phyloP scores from a whole-genome alignment of 2,329 filamentous ascomycete species.

The Paecilomyces sp. region DNA sequence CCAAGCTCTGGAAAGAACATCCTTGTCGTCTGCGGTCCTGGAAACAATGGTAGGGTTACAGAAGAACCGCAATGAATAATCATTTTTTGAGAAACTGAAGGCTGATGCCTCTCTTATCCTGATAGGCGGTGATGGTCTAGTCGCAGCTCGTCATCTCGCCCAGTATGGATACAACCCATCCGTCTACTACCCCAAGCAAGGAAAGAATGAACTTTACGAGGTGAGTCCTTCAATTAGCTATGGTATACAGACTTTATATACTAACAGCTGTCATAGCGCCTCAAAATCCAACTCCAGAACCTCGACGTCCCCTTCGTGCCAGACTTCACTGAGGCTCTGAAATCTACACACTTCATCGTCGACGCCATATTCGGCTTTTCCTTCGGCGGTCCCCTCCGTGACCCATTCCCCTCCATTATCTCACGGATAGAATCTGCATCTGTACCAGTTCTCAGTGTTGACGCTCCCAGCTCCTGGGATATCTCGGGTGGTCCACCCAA shows the following conservation, averaged over 20 bases:
- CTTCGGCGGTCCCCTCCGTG: slow-evolving; percentile 85
- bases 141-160: slow-evolving; percentile 83
- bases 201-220: slow-evolving; percentile 84
- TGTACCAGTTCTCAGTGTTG: slow-evolving; percentile 77
- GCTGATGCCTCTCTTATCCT: not conserved
- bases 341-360: slow-evolving; percentile 69
- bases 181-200: slow-evolving; percentile 88
- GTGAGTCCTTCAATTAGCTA: slow-evolving; percentile 35
- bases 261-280: slow-evolving; percentile 48
- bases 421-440: slow-evolving; percentile 64
- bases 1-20: slow-evolving; percentile 62
- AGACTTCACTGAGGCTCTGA: slow-evolving; percentile 64
- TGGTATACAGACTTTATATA: not conserved
- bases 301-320: slow-evolving; percentile 76
- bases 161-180: slow-evolving; percentile 87
- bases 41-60: slow-evolving; percentile 49
- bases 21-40: slow-evolving; percentile 84
- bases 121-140: slow-evolving; percentile 83
- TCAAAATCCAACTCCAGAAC: slow-evolving; percentile 76
- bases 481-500: slow-evolving; percentile 78
- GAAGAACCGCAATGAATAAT: not conserved
- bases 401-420: slow-evolving; percentile 82
- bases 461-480: slow-evolving; percentile 91
- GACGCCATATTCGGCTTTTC: slow-evolving; percentile 96
- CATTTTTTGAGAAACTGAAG: not conserved